These are phyloP conservation scores for Backusella liffmaniae DNA, from an alignment of 192 early-diverging fungal genomes.

Conservation along the genomic window DNA sequence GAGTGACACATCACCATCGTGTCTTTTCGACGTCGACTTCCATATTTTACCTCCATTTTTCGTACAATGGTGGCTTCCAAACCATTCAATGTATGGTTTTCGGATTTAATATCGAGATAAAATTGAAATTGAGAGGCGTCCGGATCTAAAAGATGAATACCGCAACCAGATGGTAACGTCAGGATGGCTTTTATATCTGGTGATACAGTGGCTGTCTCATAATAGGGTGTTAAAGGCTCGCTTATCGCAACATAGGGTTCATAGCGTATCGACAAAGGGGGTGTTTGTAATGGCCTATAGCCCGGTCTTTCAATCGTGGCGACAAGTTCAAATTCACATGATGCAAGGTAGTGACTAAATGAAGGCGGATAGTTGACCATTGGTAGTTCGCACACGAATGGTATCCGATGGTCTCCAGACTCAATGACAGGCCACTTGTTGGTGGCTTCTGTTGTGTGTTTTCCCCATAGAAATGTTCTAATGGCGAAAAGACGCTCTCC, in stretches of 20 bases:
- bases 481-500: slow-evolving; percentile 17
- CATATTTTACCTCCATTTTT: neutral
- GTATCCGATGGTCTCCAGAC: slow-evolving; percentile 27
- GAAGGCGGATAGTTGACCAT: slow-evolving; percentile 33
- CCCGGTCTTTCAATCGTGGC: slow-evolving; percentile 18
- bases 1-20: neutral
- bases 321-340: slow-evolving; percentile 9
- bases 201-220: neutral
- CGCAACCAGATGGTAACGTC: neutral
- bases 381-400: slow-evolving; percentile 33
- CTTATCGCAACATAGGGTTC: neutral
- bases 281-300: slow-evolving; percentile 15
- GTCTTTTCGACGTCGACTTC: neutral
- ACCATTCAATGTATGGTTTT: neutral
- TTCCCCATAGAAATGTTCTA: slow-evolving; percentile 29
- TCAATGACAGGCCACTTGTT: slow-evolving; percentile 22
- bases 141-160: neutral
- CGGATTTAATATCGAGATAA: neutral
- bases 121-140: neutral
- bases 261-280: neutral
- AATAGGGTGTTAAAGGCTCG: neutral
- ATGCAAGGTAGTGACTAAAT: slow-evolving; percentile 13
- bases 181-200: neutral
- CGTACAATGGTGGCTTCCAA: neutral
- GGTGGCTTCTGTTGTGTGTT: neutral